Base-by-base conservation (phyloP, 306 rosid genomes). In the Fagus crenata region DNA sequence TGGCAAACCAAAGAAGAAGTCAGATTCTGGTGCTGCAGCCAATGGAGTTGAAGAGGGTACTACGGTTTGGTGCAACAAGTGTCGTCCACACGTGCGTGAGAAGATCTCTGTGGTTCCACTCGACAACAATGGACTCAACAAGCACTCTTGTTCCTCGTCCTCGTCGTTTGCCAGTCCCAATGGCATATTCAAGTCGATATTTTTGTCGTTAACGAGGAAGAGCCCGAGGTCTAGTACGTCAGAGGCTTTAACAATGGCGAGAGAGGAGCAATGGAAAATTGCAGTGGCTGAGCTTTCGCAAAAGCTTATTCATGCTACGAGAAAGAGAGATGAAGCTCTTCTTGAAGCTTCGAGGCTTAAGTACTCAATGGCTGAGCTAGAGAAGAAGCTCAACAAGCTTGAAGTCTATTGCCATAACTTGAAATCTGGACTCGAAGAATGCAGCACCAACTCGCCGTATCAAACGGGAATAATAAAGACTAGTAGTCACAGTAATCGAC, bases 331-430 rank as follows among this genome's bases (percentile, higher is more conserved):
- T 55, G 97, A 92, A 49, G 98, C 98, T 6, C 67, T 88, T 74
- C 77, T 82, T 8, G 97, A 92, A 79, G 96, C 97, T 71, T 96
- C 99, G 0, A 82, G 88, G 82, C 89, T 92, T 5, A 95, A 92
- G 77, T 75, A 82, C 49, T 89, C 98, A 43, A 90, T 92, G 96
- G 75, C 88, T 8, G 97, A 88, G 82, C 78, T 96, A 41, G 99
- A 96, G 87, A 92, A 91, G 81, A 96, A 96, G 70, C 97, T 96
- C 71, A 90, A 88, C 90, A 92, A 95, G 37, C 93, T 95, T 4
- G 97, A 95, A 61, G 33, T 89, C 12, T 95, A 92, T 75, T 90
- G 98, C 81, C 96, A 88, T 63, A 81, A 35, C 53, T 70, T 96
- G 89, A 92, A 92, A 36, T 86, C 96, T 0, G 96, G 91, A 0